These are phyloP conservation scores for Botrytis pseudocinerea DNA, from an alignment of 2,329 filamentous ascomycete genomes.

Conservation along the genomic window DNA sequence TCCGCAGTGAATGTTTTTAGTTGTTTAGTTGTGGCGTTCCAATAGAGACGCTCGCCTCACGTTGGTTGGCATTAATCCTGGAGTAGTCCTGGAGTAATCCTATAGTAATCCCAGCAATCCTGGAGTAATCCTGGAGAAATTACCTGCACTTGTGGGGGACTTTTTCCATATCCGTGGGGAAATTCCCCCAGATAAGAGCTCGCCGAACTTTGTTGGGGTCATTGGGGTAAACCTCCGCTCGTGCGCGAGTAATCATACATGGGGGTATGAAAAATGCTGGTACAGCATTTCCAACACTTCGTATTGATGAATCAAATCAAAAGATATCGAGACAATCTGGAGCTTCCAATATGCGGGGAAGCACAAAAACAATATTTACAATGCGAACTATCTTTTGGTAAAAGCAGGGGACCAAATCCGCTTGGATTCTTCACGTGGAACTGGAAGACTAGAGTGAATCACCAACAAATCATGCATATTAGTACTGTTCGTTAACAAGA, in stretches of 20 bases:
- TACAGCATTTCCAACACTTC: not conserved
- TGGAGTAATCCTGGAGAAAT: slow-evolving; percentile 19
- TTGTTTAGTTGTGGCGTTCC: not conserved
- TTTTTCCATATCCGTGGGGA: slow-evolving; percentile 9
- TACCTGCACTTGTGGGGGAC: not conserved
- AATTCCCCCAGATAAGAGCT: slow-evolving; percentile 18
- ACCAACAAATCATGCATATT: not conserved
- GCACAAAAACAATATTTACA: not conserved
- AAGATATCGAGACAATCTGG: not conserved
- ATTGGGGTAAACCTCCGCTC: slow-evolving; percentile 11
- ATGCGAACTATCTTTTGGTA: slow-evolving; percentile 1
- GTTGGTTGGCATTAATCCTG: not conserved
- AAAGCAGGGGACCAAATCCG: not conserved
- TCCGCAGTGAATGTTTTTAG: not conserved
- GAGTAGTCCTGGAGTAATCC: not conserved
- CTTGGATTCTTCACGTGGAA: slow-evolving; percentile 2
- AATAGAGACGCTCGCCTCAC: not conserved
- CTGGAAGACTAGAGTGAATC: not conserved
- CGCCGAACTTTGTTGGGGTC: not conserved
- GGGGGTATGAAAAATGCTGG: not conserved
- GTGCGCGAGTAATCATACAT: not conserved
- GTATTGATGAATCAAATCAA: slow-evolving; percentile 1
- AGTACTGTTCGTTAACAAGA: not conserved
- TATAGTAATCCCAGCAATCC: not conserved
- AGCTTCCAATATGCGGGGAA: slow-evolving; percentile 2